Conservation (phyloP, 345 rosid genomes). For the Eucalyptus curtisii region DNA sequence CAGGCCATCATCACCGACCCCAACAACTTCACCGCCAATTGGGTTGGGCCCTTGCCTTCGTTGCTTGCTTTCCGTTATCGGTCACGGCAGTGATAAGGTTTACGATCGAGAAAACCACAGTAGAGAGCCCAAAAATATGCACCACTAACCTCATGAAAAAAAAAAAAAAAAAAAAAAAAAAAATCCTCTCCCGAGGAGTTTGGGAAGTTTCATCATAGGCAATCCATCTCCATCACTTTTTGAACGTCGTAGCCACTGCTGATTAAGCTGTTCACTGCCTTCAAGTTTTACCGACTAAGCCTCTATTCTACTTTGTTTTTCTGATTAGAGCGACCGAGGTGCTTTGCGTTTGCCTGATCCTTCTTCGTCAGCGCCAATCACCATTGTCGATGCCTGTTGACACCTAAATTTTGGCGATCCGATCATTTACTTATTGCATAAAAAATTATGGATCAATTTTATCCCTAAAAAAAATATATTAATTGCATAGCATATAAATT, state of each 20-base stretch:
- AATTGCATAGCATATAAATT: too few species aligned
- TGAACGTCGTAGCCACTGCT: not conserved
- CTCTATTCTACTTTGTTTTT: not conserved
- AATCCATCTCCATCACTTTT: not conserved
- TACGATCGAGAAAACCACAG: too few species aligned
- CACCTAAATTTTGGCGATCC: too few species aligned
- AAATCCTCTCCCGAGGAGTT: too few species aligned
- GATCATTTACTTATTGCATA: too few species aligned
- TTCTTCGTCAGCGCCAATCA: not conserved
- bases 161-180: too few species aligned
- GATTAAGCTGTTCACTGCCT: not conserved
- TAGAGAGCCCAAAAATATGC: too few species aligned
- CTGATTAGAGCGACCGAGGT: constrained; percentile 5
- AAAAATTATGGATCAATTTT: too few species aligned
- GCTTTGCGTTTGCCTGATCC: constrained; percentile 18
- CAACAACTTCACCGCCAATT: constrained; percentile 26
- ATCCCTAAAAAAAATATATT: too few species aligned
- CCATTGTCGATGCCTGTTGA: not conserved
- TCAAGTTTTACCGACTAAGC: not conserved
- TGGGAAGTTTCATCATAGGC: not conserved
- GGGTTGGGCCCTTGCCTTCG: constrained; percentile 59
- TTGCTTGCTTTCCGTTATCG: not conserved
- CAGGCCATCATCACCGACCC: constrained; percentile 47
- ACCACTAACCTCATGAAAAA: too few species aligned
- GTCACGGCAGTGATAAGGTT: too few species aligned